phyloP scores from a whole-genome alignment of 495 filamentous ascomycete species.

The Penicillium paradoxum region DNA sequence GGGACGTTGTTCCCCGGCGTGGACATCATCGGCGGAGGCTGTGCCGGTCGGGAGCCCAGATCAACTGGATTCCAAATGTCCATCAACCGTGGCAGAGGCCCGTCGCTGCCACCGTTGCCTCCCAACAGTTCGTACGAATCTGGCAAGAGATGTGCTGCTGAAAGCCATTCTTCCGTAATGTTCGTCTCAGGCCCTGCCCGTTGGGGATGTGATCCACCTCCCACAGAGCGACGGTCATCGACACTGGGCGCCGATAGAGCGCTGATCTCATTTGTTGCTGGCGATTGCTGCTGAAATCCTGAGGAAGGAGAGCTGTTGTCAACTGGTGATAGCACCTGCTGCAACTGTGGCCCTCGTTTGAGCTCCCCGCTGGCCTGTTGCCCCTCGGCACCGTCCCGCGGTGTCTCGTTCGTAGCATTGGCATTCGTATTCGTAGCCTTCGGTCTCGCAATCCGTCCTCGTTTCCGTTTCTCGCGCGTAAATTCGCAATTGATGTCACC shows the following conservation, averaged over 20 bases:
- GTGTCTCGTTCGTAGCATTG: neutral
- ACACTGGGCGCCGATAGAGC: slow-evolving; percentile 29
- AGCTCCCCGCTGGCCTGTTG: slow-evolving; percentile 12
- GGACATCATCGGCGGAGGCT: slow-evolving; percentile 8
- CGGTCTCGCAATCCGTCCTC: slow-evolving; percentile 41
- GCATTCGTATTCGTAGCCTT: slow-evolving; percentile 4
- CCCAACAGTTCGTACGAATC: slow-evolving; percentile 34
- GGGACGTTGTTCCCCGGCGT: slow-evolving; percentile 5
- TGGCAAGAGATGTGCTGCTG: slow-evolving; percentile 36
- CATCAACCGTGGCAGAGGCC: slow-evolving; percentile 30
- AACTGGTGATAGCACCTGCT: slow-evolving; percentile 17
- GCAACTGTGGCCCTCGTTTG: slow-evolving; percentile 2
- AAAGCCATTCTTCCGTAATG: slow-evolving; percentile 39
- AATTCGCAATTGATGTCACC: slow-evolving; percentile 43
- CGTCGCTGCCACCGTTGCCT: slow-evolving; percentile 24
- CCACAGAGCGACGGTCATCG: slow-evolving; percentile 28
- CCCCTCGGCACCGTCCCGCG: slow-evolving; percentile 1
- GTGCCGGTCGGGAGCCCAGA: slow-evolving; percentile 15
- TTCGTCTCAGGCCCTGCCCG: slow-evolving; percentile 12
- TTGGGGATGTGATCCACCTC: slow-evolving; percentile 14
- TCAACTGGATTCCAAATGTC: slow-evolving; percentile 38
- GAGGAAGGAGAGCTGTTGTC: slow-evolving; percentile 29
- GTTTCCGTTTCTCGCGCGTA: slow-evolving; percentile 42
- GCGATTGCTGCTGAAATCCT: slow-evolving; percentile 28
- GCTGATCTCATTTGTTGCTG: slow-evolving; percentile 31